Base-by-base conservation (phyloP, 768 basidiomycete species). In the Agaricus blazei region DNA sequence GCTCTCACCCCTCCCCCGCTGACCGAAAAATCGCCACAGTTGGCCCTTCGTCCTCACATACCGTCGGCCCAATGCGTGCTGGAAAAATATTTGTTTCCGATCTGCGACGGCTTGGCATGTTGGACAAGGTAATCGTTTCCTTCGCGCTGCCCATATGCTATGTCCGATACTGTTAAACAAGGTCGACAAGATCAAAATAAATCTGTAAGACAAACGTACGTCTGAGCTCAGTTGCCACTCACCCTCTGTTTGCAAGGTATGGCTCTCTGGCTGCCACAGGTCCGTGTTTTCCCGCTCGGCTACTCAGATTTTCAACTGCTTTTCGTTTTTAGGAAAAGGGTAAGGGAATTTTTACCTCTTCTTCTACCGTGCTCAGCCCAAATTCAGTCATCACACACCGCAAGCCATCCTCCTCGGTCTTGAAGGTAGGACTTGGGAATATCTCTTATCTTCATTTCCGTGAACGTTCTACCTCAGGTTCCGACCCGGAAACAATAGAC, bases 241-340 rank as follows among this genome's bases (percentile, higher is more conserved):
- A 58, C 47, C 56, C 57, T 5, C 41, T 14, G 41, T 47, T 34
- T 46, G 46, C 40, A 56, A 92, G 90, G 49, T 95, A 96, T 68
- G 95, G 95, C 28, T 93, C 90, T 7, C 76, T 98, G 31, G 94
- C 96, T 3, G 95, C 96, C 6, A 98, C 96, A 63, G 93, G 87
- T 85, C 55, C 53, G 73, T 61, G 41, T 48, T 48, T 28, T 29
- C 37, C 15, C 51, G 31, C 4, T 51, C 29, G 15, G 45, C 34
- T 54, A 26, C 38, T 15, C 52, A 42, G 29, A 50, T 59, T 50
- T 40, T 54, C 49, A 6, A 59, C 46, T 50, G 54, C 37, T 34
- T 27, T 11, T 31, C 34, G 12, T 26, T 6, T 27, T 44, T 57
- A 89, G 88, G 90, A 41, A 90, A 88, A 80, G 88, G 90, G 90